Base-by-base conservation (phyloP, 2,329 filamentous ascomycete genomes). In the Cadophora sp. region DNA sequence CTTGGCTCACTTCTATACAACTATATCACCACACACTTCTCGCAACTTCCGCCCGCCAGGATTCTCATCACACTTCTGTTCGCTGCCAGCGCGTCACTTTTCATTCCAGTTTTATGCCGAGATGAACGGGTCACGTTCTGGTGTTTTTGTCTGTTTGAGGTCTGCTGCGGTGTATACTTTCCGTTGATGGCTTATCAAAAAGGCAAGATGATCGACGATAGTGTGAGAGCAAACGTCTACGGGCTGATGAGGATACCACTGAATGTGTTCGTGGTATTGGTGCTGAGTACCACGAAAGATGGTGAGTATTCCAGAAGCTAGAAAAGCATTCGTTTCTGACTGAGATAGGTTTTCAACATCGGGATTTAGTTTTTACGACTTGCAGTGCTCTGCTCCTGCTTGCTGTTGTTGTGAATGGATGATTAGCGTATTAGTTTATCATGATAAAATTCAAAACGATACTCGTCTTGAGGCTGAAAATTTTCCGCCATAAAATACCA, bases 91-190 rank as follows among this genome's bases (percentile, higher is more conserved):
- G 66, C 76, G 47, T 78, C 78, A 63, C 76, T 83, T 67, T 77
- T 81, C 60, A 72, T 80, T n/a, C 79, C 82, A 18, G 79, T 80
- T 20, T 74, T 83, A 3, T 66, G 82, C 30, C 78, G 81, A 69
- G 77, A 78, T 53, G 82, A 84, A 73, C 69, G 74, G 3, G 60
- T 81, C 4, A 79, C 83, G 0, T 84, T 88, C 69, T 87, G 83
- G 83, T 81, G 81, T 22, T 86, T 88, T 73, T 86, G 84, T 71
- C 66, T 87, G 1, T 83, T 88, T 60, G 85, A 89, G 73, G 77
- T 80, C 11, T 85, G 84, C 71, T 82, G 87, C 33, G 86, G 85
- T 7, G 76, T 84, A 16, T 89, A 88, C 72, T 87, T 82, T 70
- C 86, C 86, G 0, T 82, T 81, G 64, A 85, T 87, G 77, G 82